Evolutionary conservation across 2,329 filamentous ascomycete species (phyloP).

Genomic region (Neocatenulostroma microsporum): DNA sequence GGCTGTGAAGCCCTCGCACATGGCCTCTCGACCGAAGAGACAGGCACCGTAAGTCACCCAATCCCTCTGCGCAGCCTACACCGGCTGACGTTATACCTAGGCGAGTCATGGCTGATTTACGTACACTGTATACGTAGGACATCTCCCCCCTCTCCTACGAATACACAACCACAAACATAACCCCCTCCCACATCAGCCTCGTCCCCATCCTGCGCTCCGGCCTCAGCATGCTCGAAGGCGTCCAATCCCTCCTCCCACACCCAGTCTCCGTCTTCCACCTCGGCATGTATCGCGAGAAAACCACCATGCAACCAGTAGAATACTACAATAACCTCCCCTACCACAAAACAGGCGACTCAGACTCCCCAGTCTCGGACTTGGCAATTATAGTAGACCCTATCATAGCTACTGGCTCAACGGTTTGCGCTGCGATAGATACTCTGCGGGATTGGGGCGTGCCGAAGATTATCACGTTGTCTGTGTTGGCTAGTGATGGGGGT

Average conservation of each 20-base stretch:
- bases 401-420: constrained; percentile 88
- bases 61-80: constrained; percentile 11
- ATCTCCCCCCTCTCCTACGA: constrained; percentile 69
- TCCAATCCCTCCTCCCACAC: constrained; percentile 72
- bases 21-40: constrained; percentile 50
- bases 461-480: constrained; percentile 65
- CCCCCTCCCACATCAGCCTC: constrained; percentile 63
- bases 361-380: constrained; percentile 47
- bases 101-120: constrained; percentile 8
- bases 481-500: constrained; percentile 68
- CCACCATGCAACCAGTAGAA: constrained; percentile 80
- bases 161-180: constrained; percentile 59
- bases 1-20: constrained; percentile 70
- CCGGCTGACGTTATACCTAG: constrained; percentile 17
- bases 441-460: constrained; percentile 87
- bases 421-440: constrained; percentile 80
- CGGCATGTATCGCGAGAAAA: constrained; percentile 85
- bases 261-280: constrained; percentile 85
- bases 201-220: constrained; percentile 91
- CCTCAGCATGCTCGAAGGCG: constrained; percentile 80
- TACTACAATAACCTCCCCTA: constrained; percentile 97
- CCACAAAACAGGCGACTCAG: constrained; percentile 45
- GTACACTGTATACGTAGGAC: constrained; percentile 46
- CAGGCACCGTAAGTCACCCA: constrained; percentile 53
- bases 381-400: constrained; percentile 86